Evolutionary conservation across 495 filamentous ascomycete genomes (phyloP).

Genomic region (Talaromyces ruber): DNA sequence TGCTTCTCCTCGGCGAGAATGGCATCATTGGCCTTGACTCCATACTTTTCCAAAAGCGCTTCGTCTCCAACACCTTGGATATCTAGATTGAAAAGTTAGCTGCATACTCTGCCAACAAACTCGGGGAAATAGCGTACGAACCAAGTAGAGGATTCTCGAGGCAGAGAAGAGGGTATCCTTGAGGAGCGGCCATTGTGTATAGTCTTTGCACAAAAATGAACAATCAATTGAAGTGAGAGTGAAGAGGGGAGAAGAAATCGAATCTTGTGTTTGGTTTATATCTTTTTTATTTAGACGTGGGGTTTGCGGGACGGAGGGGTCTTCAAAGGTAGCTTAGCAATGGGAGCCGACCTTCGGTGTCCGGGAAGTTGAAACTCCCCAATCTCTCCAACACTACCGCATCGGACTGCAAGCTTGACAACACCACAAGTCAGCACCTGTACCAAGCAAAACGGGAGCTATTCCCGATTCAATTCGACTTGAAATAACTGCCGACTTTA

Average conservation of each 20-base stretch:
- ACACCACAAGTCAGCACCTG: not conserved
- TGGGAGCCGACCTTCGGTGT: constrained; percentile 5
- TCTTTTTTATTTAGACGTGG: not conserved
- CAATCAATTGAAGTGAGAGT: not conserved
- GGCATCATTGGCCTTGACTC: constrained; percentile 89
- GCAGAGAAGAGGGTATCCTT: constrained; percentile 78
- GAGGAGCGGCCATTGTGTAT: constrained; percentile 56
- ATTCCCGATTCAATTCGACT: not conserved
- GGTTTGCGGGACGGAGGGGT: not conserved
- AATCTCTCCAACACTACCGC: not conserved
- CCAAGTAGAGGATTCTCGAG: constrained; percentile 95
- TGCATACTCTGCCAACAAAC: constrained; percentile 4
- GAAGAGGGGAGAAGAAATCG: not conserved
- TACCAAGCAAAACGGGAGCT: not conserved
- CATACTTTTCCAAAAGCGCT: constrained; percentile 82
- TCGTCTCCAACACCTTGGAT: constrained; percentile 85
- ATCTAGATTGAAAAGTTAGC: constrained; percentile 43
- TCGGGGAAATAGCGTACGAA: constrained; percentile 31
- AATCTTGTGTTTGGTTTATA: not conserved
- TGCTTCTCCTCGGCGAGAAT: constrained; percentile 94
- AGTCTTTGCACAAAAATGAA: not conserved
- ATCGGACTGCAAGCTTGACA: not conserved
- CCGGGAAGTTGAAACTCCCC: not conserved
- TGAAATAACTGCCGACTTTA: not conserved
- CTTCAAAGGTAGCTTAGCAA: not conserved